These are phyloP conservation scores for Blumeria graminis DNA, from an alignment of 2,329 filamentous ascomycete species.

Conservation along the genomic window DNA sequence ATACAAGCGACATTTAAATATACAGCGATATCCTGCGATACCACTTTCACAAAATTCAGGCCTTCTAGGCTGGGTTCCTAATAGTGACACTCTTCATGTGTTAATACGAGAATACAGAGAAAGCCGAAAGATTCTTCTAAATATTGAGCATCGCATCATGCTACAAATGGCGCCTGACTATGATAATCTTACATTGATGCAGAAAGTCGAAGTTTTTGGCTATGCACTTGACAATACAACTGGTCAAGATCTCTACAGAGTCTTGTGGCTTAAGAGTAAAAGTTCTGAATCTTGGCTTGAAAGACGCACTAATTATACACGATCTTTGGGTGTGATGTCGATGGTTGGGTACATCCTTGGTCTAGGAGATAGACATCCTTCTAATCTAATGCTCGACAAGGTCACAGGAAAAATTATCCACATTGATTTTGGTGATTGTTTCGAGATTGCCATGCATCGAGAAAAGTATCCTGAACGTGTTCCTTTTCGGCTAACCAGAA, in stretches of 20 bases:
- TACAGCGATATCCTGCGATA: conserved; percentile 90
- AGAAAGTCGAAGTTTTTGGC: conserved; percentile 98
- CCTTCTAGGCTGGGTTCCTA: conserved; percentile 85
- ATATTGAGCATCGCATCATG: conserved; percentile 99
- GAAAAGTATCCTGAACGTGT: conserved; percentile 97
- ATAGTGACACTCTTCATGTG: conserved; percentile 91
- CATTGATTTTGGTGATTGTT: conserved; percentile 98
- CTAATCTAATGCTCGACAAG: conserved; percentile 90
- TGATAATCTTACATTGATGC: conserved; percentile 95
- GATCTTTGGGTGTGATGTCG: conserved; percentile 96
- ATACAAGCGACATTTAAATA: conserved; percentile 90
- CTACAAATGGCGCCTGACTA: conserved; percentile 98
- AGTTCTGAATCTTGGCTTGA: conserved; percentile 96
- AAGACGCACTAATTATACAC: conserved; percentile 92
- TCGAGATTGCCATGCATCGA: conserved; percentile 97
- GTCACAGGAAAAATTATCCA: conserved; percentile 94
- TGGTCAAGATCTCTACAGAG: conserved; percentile 90
- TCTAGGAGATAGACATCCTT: conserved; percentile 86
- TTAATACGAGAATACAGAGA: conserved; percentile 95
- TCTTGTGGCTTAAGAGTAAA: conserved; percentile 97
- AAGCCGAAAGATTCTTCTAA: conserved; percentile 86
- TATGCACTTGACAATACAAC: conserved; percentile 99
- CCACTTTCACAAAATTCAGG: conserved; percentile 91
- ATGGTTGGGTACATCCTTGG: conserved; percentile 99
- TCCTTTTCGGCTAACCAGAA: conserved; percentile 89